Evolutionary conservation across 768 basidiomycete species (phyloP), one percentile per base, ranked within the genome.

Genomic region (Boletellus emodensis): DNA sequence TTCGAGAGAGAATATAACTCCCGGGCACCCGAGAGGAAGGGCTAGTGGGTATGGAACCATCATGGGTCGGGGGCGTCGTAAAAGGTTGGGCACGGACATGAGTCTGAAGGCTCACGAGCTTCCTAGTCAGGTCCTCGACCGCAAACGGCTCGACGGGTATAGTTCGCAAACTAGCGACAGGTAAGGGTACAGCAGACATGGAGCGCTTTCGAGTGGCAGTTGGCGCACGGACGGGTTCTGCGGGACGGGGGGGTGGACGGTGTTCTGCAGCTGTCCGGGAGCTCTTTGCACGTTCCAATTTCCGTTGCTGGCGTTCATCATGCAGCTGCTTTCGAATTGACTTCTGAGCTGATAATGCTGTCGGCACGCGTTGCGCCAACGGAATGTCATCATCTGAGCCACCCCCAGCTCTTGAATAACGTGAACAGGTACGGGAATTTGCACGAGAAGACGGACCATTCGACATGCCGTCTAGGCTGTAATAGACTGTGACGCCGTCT

Each of bases 311-410:
- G 28, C 80, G 72, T 63, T 91, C 88, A 54, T 85, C 81, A 34
- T 76, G 76, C 20, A 88, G 82, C 62, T 90, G 79, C 40, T 75
- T 73, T 17, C 89, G 80, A 47, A 95, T 88, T 6, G 85, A 83
- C 58, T 81, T 83, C 61, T 95, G 93, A 10, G 90, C 92, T 3
- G 75, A 79, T 51, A 95, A 69, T 4, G 93, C 93, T 1, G 83
- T 85, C 4, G 92, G 93, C 48, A 92, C 90, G 28, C 84, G 76
- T 55, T 80, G 82, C 3, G 91, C 93, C 14, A 95, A 76, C 1
- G 93, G 93, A 1, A 92, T 73, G 58, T 95, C 86, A 63, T 95
- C 92, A 47, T 89, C 83, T 35, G 78, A 74, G 28, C 68, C 69
- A 30, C 65, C 63, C 43, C 55, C 66, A 26, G 55, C 10, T 48